Evolutionary conservation across 139 green algal genomes (phyloP), one percentile per base, ranked within the genome.

Genomic region (Picochlorum sp.): DNA sequence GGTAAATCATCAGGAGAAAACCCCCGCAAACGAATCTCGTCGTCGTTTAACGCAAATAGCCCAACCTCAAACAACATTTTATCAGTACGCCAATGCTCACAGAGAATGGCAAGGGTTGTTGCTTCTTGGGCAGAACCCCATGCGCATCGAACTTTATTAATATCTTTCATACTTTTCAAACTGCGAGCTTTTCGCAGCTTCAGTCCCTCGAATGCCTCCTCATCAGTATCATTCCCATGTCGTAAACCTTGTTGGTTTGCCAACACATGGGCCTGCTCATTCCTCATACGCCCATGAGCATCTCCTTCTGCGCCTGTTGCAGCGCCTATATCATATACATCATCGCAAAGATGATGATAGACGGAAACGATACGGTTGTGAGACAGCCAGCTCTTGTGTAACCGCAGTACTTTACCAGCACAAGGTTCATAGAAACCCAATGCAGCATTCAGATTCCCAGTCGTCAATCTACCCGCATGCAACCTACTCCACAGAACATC

Each of bases 81-180:
- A 8, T 45, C 9, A 31, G 52, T 11, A 56, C 44, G 18, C 50
- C 24, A 21, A 45, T 18, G 14, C 21, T 26, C 60, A 6, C 28
- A 52, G 54, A 90, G 56, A 1, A 54, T 50, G 3, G 66, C 55
- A 45, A 89, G 67, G 4, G 82, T 68, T 1, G 79, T 65, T 8
- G 68, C 57, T 71, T 92, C 85, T 70, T 91, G 80, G 1, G 49
- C 68, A 20, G 63, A 81, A 37, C 84, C 84, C 84, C 84, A 90
- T 11, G 77, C 70, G 68, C 84, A 76, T 45, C 82, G 74, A 38
- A 90, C 52, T 13, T 16, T 24, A 20, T 50, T 18, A 0, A 70
- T n/a, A 56, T 31, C 60, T 14, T 3, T 28, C n/a, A 41, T 41
- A 41, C 24, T 45, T 38, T 31, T 31, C n/a, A 66, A 7, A n/a